Percentiles rank a stretch among this genome's conserved stretches.
phyloP scores from a whole-genome alignment of 345 rosid species.

The Salix koriyanagi region DNA sequence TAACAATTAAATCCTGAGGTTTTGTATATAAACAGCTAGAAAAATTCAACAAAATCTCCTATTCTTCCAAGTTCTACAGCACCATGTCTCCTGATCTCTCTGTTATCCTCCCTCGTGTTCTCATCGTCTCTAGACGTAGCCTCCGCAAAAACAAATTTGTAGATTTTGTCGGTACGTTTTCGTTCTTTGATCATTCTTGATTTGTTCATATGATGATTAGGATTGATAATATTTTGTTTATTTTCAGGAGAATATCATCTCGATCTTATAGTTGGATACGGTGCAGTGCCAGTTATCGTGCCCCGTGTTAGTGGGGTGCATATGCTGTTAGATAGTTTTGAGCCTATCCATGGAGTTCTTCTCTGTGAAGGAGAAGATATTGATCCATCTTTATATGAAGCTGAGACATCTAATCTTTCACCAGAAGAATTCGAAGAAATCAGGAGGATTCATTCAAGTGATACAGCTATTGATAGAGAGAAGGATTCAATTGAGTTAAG shows the following conservation, averaged over 20 bases:
- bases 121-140: constrained; percentile 26
- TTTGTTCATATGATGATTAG: not conserved
- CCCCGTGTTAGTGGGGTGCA: constrained; percentile 78
- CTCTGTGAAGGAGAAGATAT: constrained; percentile 93
- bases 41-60: not conserved
- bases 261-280: constrained; percentile 69
- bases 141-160: constrained; percentile 29
- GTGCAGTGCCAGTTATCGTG: constrained; percentile 82
- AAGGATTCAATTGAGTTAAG: constrained; percentile 76
- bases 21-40: constrained; percentile 6
- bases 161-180: constrained; percentile 21
- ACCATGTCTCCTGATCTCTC: constrained; percentile 13
- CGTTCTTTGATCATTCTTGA: not conserved
- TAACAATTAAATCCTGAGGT: not conserved
- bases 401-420: constrained; percentile 45
- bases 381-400: constrained; percentile 69
- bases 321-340: constrained; percentile 66
- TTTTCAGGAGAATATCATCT: constrained; percentile 84
- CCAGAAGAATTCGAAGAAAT: constrained; percentile 67
- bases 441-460: constrained; percentile 57
- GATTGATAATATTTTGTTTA: not conserved
- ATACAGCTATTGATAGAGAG: constrained; percentile 67
- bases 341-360: constrained; percentile 92
- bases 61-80: not conserved
- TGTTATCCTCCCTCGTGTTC: constrained; percentile 22